Evolutionary conservation across 257 asterid genomes (phyloP).

Genomic region (Plectranthus barbatus): DNA sequence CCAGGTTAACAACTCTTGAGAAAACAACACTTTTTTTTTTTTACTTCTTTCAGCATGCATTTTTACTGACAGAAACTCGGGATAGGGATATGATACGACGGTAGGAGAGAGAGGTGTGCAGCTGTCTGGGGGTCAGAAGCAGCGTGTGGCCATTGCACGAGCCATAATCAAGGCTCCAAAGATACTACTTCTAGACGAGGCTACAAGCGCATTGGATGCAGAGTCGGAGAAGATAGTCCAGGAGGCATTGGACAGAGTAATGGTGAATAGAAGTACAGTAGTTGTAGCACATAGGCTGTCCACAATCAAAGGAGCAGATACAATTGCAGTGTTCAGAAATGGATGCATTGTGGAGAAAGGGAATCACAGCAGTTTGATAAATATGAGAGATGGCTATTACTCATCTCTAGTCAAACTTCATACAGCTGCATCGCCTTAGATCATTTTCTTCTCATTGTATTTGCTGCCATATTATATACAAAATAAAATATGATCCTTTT

Average conservation of each 20-base stretch:
- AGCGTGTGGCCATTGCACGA: conserved; percentile 69
- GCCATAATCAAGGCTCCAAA: conserved; percentile 54
- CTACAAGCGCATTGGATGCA: conserved; percentile 58
- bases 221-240: conserved; percentile 68
- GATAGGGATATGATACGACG: conserved; percentile 61
- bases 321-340: conserved; percentile 49
- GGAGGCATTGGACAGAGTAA: conserved; percentile 56
- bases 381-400: conserved; percentile 44
- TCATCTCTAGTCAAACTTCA: conserved; percentile 51
- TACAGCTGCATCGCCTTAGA: conserved; percentile 21
- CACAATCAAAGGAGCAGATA: conserved; percentile 59
- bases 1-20: conserved; percentile 16
- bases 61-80: neutral
- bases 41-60: neutral
- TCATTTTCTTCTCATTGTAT: neutral
- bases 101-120: conserved; percentile 70
- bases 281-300: conserved; percentile 70
- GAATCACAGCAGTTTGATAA: conserved; percentile 39
- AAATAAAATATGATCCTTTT: too few relatives aligned
- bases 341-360: conserved; percentile 62
- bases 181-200: conserved; percentile 55
- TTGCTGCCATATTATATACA: too few relatives aligned
- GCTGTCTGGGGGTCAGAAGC: conserved; percentile 74
- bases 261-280: conserved; percentile 47
- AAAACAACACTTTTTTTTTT: neutral